Conservation (phyloP, 1,284 basidiomycete genomes). For the Sanghuangporus sanghuang region DNA sequence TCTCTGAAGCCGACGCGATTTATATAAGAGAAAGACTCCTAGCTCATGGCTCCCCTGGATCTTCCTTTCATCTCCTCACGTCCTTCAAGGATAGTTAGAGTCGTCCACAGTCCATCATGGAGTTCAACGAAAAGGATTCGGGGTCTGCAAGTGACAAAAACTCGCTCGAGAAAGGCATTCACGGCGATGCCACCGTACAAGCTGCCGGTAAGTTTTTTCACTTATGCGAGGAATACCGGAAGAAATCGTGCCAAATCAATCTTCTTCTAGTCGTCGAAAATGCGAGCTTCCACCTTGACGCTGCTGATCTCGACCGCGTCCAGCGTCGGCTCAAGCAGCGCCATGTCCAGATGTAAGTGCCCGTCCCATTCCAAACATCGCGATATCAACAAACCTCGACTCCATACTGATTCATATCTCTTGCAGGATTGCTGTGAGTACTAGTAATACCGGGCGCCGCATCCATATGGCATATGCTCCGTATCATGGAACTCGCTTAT, state of each 20-base stretch:
- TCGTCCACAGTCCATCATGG: not conserved
- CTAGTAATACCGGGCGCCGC: not conserved
- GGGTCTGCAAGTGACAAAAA: slow-evolving; percentile 17
- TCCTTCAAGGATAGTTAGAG: not conserved
- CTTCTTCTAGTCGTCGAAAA: slow-evolving; percentile 5
- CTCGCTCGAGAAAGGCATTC: slow-evolving; percentile 29
- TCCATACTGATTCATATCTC: slow-evolving; percentile 1
- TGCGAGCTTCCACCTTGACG: slow-evolving; percentile 36
- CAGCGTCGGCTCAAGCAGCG: slow-evolving; percentile 62
- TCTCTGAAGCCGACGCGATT: not conserved
- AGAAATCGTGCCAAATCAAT: not conserved
- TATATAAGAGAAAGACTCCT: not conserved
- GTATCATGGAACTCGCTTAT: not conserved
- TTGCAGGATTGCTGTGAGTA: slow-evolving; percentile 52
- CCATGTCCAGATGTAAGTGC: slow-evolving; percentile 63
- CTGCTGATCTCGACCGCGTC: slow-evolving; percentile 54
- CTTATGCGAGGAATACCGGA: not conserved
- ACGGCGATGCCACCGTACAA: slow-evolving; percentile 25
- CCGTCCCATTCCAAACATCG: not conserved
- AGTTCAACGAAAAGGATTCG: slow-evolving; percentile 22
- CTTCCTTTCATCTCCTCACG: not conserved
- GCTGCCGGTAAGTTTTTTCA: slow-evolving; percentile 19
- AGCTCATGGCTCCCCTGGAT: not conserved
- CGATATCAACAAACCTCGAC: not conserved
- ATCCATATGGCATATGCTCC: not conserved